Conservation (phyloP, 805 yeast species). For the Spathaspora girioi region DNA sequence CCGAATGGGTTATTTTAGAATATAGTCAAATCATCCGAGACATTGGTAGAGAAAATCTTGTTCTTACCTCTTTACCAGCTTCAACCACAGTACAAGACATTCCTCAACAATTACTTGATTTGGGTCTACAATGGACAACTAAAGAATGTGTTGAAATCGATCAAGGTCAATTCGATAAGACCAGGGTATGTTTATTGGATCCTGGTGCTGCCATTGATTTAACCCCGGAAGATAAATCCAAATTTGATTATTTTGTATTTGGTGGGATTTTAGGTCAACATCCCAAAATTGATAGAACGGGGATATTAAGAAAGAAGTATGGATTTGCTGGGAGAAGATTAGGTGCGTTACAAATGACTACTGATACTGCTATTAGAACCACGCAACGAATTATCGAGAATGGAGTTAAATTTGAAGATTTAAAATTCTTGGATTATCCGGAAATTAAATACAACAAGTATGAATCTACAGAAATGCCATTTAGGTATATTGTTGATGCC, state of each 20-base stretch:
- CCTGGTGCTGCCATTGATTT: constrained; percentile 81
- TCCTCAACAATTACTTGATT: constrained; percentile 53
- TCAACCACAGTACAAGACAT: constrained; percentile 59
- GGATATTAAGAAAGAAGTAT: constrained; percentile 73
- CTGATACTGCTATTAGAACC: constrained; percentile 94
- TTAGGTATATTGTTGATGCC: constrained; percentile 73
- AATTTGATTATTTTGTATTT: constrained; percentile 85
- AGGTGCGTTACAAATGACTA: constrained; percentile 91
- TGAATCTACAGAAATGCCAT: constrained; percentile 98
- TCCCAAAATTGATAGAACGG: constrained; percentile 91
- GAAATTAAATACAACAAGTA: constrained; percentile 83
- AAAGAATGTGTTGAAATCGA: constrained; percentile 60
- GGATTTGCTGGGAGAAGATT: constrained; percentile 86
- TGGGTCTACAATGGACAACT: constrained; percentile 80
- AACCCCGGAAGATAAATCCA: constrained; percentile 59
- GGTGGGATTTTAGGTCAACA: constrained; percentile 97
- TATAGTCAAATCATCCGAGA: constrained; percentile 80
- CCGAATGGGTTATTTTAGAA: constrained; percentile 92
- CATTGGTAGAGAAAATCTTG: constrained; percentile 71
- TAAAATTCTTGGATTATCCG: constrained; percentile 87
- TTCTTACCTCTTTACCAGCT: constrained; percentile 71
- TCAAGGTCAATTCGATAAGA: constrained; percentile 38
- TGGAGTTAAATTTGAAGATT: constrained; percentile 57
- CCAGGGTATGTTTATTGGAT: constrained; percentile 77
- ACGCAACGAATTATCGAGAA: constrained; percentile 75